Evolutionary conservation across 768 basidiomycete species (phyloP).

Genomic region (Rhodocollybia butyracea): DNA sequence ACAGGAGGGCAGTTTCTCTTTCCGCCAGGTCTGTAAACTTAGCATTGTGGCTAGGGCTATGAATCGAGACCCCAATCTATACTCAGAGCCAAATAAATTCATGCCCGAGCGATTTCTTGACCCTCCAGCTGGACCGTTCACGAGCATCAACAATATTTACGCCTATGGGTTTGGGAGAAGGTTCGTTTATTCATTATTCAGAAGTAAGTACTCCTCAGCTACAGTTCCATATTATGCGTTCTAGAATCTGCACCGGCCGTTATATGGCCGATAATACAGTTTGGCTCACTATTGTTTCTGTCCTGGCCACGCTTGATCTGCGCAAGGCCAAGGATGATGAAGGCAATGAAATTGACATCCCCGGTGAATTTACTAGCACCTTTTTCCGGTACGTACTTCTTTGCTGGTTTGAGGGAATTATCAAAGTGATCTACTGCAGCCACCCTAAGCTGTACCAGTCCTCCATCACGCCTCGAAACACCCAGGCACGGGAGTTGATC

Average conservation of each 20-base stretch:
- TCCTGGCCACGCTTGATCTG: conserved; percentile 1
- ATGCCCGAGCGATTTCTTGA: conserved; percentile 15
- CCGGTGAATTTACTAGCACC: not conserved
- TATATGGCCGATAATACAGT: conserved; percentile 3
- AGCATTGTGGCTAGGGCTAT: conserved; percentile 15
- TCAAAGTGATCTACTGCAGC: not conserved
- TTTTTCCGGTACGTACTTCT: not conserved
- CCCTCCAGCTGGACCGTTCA: not conserved
- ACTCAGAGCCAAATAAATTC: conserved; percentile 19
- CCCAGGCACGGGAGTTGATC: not conserved
- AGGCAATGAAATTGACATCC: conserved; percentile 2
- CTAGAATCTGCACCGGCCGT: not conserved
- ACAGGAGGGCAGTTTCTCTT: too few relatives aligned
- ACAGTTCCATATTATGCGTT: not conserved
- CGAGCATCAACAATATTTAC: not conserved
- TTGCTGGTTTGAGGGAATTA: not conserved
- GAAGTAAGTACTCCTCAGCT: not conserved
- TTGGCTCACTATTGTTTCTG: conserved; percentile 2
- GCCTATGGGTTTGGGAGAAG: not conserved
- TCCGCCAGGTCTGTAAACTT: not conserved
- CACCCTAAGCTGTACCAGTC: not conserved
- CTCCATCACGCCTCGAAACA: not conserved
- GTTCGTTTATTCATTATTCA: not conserved
- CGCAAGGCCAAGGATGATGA: conserved; percentile 1
- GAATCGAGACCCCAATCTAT: conserved; percentile 20